A percentile compares a stretch with the other conserved stretches of the same genome.
These are phyloP conservation scores for Phytophthora palmivora DNA, from an alignment of 352 stramenopile genomes.

Conservation along the genomic window DNA sequence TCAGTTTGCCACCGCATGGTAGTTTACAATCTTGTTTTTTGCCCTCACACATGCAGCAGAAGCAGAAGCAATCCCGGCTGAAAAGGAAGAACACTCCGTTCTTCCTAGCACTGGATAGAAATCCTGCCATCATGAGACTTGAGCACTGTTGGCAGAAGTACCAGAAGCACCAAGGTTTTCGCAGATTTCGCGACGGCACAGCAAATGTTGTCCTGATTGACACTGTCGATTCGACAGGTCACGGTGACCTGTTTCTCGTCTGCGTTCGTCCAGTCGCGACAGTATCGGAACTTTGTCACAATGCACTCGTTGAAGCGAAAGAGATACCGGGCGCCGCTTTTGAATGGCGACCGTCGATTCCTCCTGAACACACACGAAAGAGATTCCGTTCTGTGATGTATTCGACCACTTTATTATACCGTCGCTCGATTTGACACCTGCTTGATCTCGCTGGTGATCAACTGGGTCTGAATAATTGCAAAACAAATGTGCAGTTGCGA, in stretches of 20 bases:
- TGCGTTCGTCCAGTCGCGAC: conserved; percentile 26
- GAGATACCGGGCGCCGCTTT: conserved; percentile 6
- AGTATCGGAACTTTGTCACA: conserved; percentile 11
- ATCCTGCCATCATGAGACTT: neutral
- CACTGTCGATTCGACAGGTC: too few species aligned
- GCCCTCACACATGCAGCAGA: conserved; percentile 12
- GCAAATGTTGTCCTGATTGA: neutral
- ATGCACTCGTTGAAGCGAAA: conserved; percentile 2
- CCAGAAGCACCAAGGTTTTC: conserved; percentile 10
- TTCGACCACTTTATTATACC: neutral
- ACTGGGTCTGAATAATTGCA: neutral
- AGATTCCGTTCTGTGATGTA: conserved; percentile 3
- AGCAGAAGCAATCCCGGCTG: conserved; percentile 1
- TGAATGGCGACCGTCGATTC: conserved; percentile 13
- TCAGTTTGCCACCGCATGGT: neutral
- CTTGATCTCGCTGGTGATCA: conserved; percentile 4
- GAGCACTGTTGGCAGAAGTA: neutral
- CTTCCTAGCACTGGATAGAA: conserved; percentile 5
- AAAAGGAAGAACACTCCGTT: conserved; percentile 8
- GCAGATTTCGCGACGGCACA: conserved; percentile 20
- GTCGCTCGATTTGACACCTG: conserved; percentile 7
- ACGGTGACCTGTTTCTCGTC: conserved; percentile 13
- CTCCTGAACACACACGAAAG: conserved; percentile 19
- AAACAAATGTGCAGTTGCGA: conserved; percentile 8
- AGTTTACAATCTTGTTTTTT: conserved; percentile 15